These are phyloP conservation scores for Niveomyces coronatus DNA, from an alignment of 2,329 filamentous ascomycete genomes.

Conservation along the genomic window DNA sequence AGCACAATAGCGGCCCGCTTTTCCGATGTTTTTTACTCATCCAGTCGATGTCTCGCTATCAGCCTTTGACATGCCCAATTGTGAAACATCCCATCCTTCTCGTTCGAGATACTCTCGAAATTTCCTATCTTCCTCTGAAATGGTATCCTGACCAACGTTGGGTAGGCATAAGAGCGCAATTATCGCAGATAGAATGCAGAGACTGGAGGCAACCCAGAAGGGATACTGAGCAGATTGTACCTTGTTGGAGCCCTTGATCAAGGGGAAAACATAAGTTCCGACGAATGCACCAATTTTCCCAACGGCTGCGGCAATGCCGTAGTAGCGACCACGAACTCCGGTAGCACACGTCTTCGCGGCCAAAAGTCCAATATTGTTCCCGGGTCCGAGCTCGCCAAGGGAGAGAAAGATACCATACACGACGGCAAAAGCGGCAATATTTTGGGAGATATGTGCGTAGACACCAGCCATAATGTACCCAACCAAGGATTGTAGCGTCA, in stretches of 20 bases:
- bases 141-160: conserved; percentile 75
- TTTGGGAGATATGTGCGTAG: conserved; percentile 57
- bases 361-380: conserved; percentile 82
- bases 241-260: conserved; percentile 50
- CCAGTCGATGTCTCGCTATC: conserved; percentile 12
- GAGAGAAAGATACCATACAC: conserved; percentile 29
- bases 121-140: conserved; percentile 61
- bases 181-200: conserved; percentile 65
- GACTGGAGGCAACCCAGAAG: conserved; percentile 71
- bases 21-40: conserved; percentile 1
- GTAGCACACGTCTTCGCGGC: conserved; percentile 85
- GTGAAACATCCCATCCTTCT: conserved; percentile 64
- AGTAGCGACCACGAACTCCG: conserved; percentile 67
- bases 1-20: too few relatives aligned
- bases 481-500: conserved; percentile 61
- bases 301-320: conserved; percentile 59
- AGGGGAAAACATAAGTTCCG: conserved; percentile 71
- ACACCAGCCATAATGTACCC: conserved; percentile 84
- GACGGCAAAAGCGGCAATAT: conserved; percentile 27
- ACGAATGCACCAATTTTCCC: conserved; percentile 79
- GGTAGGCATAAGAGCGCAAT: conserved; percentile 55
- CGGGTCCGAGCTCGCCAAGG: conserved; percentile 55
- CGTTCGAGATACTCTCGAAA: conserved; percentile 65
- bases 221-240: conserved; percentile 67
- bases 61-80: conserved; percentile 34